Evolutionary conservation across 2,329 filamentous ascomycete genomes (phyloP), one percentile per base, ranked within the genome.

Genomic region (Alternaria angustiovoidea): DNA sequence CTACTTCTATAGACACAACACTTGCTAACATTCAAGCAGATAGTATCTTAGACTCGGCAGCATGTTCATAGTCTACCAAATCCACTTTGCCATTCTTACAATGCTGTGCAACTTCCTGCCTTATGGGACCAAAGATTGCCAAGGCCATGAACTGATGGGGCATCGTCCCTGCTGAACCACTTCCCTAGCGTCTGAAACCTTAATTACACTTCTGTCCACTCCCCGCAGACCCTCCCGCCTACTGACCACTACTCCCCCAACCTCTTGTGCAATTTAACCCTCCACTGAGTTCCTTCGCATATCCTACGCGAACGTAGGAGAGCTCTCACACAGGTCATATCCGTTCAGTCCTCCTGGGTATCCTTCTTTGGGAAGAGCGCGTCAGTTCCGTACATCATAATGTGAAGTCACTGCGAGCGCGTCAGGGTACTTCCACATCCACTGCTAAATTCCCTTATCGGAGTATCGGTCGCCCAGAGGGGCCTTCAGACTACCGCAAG

Each of bases 151-250:
- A 52, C 51, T 39, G 46, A 48, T 48, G 36, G 49, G 48, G 39
- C 38, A 49, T 51, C 20, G 56, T 54, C 36, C 53, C 47, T 56
- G 46, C 55, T 39, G 24, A 57, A 30, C 32, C 39, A 28, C 54
- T 32, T 38, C 43, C 49, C 57, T 64, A 66, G 63, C 61, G 61
- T 28, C 22, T 54, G 51, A 59, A 64, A 66, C 63, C 62, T 64
- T 66, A 66, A 56, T 66, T 51, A 16, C 59, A 66, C 63, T 51
- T 59, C 63, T 62, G 22, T 34, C 30, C 38, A 36, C 61, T 55
- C 51, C 43, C 36, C 30, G 12, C 51, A 18, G 46, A 39, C 43
- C 36, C 38, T 26, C 51, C 28, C 36, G 28, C 43, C 53, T n/a
- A 42, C 18, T 54, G 24, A 51, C 48, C 38, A 22, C 39, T 48